A percentile compares a stretch with the other conserved stretches of the same genome.
phyloP scores from a whole-genome alignment of 2,329 filamentous ascomycete genomes.

The Aspergillus sp. region DNA sequence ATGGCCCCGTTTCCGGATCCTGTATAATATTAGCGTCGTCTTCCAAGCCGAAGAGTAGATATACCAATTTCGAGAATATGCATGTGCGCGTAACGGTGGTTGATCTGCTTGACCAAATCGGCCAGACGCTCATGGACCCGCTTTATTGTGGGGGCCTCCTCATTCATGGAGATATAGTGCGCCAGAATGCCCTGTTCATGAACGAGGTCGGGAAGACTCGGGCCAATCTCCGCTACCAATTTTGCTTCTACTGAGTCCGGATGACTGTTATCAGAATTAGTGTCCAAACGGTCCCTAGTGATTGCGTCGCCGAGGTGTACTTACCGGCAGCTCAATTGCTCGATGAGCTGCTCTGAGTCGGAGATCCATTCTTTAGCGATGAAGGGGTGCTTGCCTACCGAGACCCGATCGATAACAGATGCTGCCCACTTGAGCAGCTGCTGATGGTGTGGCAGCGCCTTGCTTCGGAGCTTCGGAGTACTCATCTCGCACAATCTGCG shows the following conservation, averaged over 20 bases:
- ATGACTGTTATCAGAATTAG: neutral
- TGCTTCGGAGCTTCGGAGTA: neutral
- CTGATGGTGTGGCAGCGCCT: neutral
- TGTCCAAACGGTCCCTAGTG: too few relatives aligned
- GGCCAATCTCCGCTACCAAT: neutral
- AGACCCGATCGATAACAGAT: neutral
- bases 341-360: neutral
- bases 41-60: neutral
- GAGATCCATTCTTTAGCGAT: neutral
- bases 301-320: neutral
- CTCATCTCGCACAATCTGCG: neutral
- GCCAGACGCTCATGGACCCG: neutral
- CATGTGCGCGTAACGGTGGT: neutral
- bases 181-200: neutral
- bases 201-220: neutral
- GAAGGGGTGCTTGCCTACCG: neutral
- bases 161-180: neutral
- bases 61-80: neutral
- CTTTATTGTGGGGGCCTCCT: neutral
- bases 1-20: neutral
- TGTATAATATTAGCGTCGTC: neutral
- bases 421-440: neutral
- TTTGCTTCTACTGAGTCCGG: neutral
- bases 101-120: neutral
- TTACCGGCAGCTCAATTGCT: neutral